These are phyloP conservation scores for Eruca vesicaria DNA, from an alignment of 441 rosid genomes.

Conservation along the genomic window DNA sequence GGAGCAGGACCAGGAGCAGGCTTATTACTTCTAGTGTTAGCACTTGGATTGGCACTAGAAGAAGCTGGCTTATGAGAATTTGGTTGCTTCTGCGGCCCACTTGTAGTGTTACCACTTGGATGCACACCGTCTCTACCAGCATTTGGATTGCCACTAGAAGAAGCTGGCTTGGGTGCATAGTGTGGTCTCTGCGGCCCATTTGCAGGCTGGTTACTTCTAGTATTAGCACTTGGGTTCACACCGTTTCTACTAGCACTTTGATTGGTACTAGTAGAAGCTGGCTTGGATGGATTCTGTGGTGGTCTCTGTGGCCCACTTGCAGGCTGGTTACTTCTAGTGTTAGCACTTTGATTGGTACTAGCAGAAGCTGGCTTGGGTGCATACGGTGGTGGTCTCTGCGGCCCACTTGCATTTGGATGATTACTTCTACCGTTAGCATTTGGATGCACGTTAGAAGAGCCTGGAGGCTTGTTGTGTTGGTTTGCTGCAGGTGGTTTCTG, in stretches of 20 bases:
- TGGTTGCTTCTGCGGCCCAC: not conserved
- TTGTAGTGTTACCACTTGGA: not conserved
- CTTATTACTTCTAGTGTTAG: not conserved
- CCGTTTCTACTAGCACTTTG: not conserved
- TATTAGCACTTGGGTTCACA: not conserved
- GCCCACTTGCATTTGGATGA: not conserved
- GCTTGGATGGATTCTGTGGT: not conserved
- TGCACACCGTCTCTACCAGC: too few species aligned
- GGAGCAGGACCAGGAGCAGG: not conserved
- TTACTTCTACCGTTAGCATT: not conserved
- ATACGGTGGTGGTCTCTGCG: not conserved
- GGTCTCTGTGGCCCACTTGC: not conserved
- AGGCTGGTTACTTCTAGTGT: not conserved
- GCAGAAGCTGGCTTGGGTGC: not conserved
- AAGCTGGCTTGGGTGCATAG: not conserved
- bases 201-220: not conserved
- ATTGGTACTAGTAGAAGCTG: not conserved
- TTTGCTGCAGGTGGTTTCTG: conserved; percentile 8
- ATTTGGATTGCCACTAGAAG: not conserved
- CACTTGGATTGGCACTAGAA: not conserved
- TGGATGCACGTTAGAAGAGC: not conserved
- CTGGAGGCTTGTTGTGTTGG: not conserved
- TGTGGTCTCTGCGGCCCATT: not conserved
- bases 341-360: not conserved
- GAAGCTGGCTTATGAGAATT: not conserved